phyloP scores from a whole-genome alignment of 768 basidiomycete species.

The Trametes villosa region DNA sequence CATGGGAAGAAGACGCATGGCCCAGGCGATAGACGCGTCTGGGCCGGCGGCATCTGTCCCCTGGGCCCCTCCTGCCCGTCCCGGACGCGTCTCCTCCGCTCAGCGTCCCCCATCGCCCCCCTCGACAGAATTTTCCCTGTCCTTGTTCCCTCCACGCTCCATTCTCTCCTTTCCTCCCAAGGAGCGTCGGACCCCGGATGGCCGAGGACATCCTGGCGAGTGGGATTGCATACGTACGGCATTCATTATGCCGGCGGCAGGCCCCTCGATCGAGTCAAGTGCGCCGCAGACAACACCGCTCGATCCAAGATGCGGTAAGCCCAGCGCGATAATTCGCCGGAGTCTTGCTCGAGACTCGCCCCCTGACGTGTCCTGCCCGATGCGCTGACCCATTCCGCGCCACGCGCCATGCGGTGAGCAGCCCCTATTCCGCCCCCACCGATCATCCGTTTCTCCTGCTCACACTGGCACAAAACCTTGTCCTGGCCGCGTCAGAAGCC shows the following conservation, averaged over 20 bases:
- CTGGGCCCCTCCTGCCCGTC: slow-evolving; percentile 9
- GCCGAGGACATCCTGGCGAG: neutral
- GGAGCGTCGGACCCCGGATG: neutral
- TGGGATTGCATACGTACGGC: neutral
- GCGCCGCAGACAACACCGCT: neutral
- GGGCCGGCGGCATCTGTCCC: slow-evolving; percentile 13
- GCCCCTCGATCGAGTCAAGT: neutral
- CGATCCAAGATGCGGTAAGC: too few relatives aligned
- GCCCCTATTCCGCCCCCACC: too few relatives aligned
- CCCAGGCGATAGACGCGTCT: slow-evolving; percentile 11
- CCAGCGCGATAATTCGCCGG: slow-evolving; percentile 1
- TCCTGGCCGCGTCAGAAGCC: too few relatives aligned
- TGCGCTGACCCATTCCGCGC: too few relatives aligned
- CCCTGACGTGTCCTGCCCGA: too few relatives aligned
- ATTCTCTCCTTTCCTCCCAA: neutral
- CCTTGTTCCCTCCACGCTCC: neutral
- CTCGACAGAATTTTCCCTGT: neutral
- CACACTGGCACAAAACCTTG: too few relatives aligned
- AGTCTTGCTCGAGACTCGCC: neutral
- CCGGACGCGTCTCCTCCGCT: slow-evolving; percentile 10
- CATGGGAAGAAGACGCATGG: slow-evolving; percentile 8
- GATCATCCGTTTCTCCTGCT: too few relatives aligned
- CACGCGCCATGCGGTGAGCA: too few relatives aligned
- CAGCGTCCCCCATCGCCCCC: neutral
- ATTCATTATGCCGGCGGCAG: neutral